Conservation (phyloP, 2,329 filamentous ascomycete genomes). For the Drechslera avenae region DNA sequence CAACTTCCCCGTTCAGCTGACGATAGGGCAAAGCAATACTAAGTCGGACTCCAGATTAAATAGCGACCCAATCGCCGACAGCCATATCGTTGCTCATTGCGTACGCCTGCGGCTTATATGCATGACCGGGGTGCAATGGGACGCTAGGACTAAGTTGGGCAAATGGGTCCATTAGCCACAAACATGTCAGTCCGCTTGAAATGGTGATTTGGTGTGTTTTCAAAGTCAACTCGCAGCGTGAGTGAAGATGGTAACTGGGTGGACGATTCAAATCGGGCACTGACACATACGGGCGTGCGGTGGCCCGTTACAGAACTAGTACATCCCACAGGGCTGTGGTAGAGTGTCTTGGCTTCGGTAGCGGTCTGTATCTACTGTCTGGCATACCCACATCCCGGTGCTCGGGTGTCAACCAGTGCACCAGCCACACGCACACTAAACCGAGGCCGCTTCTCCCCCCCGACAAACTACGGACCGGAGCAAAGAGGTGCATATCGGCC, state of each 20-base stretch:
- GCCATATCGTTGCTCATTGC: slow-evolving; percentile 7
- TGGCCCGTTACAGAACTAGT: neutral
- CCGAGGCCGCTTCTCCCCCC: slow-evolving; percentile 1
- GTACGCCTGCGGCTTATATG: slow-evolving; percentile 21
- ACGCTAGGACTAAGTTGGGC: slow-evolving; percentile 20
- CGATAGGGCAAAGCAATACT: slow-evolving; percentile 8
- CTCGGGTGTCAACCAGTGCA: slow-evolving; percentile 1
- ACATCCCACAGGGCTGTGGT: neutral
- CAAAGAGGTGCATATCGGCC: slow-evolving; percentile 1
- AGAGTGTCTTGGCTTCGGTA: slow-evolving; percentile 2
- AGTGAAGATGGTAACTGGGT: too few relatives aligned
- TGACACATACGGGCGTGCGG: neutral
- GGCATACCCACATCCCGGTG: slow-evolving; percentile 2
- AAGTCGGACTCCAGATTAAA: slow-evolving; percentile 6
- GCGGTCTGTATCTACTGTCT: slow-evolving; percentile 2
- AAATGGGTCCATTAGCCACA: slow-evolving; percentile 21
- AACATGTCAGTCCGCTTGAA: slow-evolving; percentile 7
- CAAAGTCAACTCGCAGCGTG: neutral
- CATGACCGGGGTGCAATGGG: slow-evolving; percentile 6
- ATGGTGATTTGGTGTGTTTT: slow-evolving; percentile 2
- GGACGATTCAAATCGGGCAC: neutral
- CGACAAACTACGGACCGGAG: neutral
- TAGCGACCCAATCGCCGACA: slow-evolving; percentile 15
- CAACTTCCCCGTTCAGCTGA: slow-evolving; percentile 5
- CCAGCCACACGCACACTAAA: slow-evolving; percentile 13